phyloP scores from a whole-genome alignment of 805 yeast species.

The Nakazawaea populi region DNA sequence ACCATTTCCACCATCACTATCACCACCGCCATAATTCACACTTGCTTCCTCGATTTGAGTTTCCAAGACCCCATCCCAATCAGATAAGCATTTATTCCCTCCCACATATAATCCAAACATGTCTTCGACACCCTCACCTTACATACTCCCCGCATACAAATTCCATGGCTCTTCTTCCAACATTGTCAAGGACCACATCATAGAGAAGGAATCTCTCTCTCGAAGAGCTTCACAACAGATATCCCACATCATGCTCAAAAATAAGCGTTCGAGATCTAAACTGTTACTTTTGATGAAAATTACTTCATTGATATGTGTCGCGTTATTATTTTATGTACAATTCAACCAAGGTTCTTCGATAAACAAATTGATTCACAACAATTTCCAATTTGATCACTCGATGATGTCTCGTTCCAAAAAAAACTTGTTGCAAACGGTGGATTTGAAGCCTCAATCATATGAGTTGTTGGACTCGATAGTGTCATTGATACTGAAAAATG shows the following conservation, averaged over 20 bases:
- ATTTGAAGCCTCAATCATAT: not conserved
- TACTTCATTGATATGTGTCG: not conserved
- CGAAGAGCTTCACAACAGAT: slow-evolving; percentile 10
- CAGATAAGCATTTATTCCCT: not conserved
- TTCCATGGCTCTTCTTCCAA: slow-evolving; percentile 8
- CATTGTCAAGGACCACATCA: slow-evolving; percentile 8
- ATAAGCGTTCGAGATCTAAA: slow-evolving; percentile 2
- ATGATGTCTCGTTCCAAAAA: not conserved
- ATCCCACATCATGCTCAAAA: slow-evolving; percentile 2
- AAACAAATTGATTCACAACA: slow-evolving; percentile 2
- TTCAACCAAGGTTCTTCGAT: slow-evolving; percentile 6
- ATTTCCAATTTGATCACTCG: not conserved
- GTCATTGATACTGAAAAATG: not conserved
- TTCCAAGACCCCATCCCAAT: too few relatives aligned
- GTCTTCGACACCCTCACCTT: not conserved
- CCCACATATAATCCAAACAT: not conserved
- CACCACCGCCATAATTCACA: too few relatives aligned
- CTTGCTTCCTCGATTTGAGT: too few relatives aligned
- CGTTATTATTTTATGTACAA: slow-evolving; percentile 1
- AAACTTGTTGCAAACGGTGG: not conserved
- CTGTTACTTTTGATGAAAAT: not conserved
- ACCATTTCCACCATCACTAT: too few relatives aligned
- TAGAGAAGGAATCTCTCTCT: slow-evolving; percentile 6
- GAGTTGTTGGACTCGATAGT: not conserved
- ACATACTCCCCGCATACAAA: not conserved